These are phyloP conservation scores for Orbilia oligospora DNA, from an alignment of 2,329 filamentous ascomycete species.

Conservation along the genomic window DNA sequence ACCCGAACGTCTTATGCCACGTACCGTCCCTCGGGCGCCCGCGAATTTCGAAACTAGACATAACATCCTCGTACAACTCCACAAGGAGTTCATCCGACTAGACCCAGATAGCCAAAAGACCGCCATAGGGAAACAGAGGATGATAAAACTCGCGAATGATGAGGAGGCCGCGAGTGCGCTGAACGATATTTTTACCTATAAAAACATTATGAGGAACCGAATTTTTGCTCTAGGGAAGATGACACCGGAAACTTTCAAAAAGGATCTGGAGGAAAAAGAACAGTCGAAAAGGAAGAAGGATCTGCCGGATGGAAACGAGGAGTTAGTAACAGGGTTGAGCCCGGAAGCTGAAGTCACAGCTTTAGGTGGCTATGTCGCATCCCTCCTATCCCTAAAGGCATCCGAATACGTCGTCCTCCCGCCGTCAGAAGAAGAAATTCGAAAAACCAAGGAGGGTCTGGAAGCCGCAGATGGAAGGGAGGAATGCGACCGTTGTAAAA, in stretches of 20 bases:
- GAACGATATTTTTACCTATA: conserved; percentile 79
- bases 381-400: conserved; percentile 75
- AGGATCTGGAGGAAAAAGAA: conserved; percentile 70
- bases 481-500: conserved; percentile 86
- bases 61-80: conserved; percentile 63
- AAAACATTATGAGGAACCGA: conserved; percentile 85
- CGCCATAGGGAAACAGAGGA: conserved; percentile 71
- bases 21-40: conserved; percentile 29
- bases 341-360: conserved; percentile 78
- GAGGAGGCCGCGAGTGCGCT: conserved; percentile 83
- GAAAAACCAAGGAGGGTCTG: conserved; percentile 76
- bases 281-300: conserved; percentile 63
- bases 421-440: conserved; percentile 78
- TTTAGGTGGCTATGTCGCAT: conserved; percentile 75
- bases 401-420: conserved; percentile 81
- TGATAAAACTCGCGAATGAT: conserved; percentile 79
- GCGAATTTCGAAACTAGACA: conserved; percentile 22
- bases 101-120: conserved; percentile 74
- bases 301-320: conserved; percentile 35
- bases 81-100: conserved; percentile 77
- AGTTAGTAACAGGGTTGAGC: conserved; percentile 79
- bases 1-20: conserved; percentile 42
- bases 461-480: conserved; percentile 82
- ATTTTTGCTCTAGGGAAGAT: conserved; percentile 84
- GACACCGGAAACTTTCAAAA: conserved; percentile 79